Evolutionary conservation across 2,329 filamentous ascomycete genomes (phyloP).

Genomic region (Penicillium sclerotiorum): DNA sequence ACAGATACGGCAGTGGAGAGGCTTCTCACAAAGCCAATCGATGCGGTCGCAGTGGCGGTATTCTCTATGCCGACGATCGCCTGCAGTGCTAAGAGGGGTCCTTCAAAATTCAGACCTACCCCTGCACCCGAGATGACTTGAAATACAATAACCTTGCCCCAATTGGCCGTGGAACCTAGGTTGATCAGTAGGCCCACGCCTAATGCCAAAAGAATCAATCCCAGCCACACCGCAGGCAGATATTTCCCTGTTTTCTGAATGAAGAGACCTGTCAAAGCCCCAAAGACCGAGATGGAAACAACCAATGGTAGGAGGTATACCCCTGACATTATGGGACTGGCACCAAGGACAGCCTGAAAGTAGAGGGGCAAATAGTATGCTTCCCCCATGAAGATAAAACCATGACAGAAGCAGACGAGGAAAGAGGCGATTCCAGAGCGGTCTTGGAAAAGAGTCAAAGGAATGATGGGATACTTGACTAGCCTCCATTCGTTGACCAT

Average conservation of each 20-base stretch:
- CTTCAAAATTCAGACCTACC: slow-evolving; percentile 57
- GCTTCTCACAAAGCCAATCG: slow-evolving; percentile 58
- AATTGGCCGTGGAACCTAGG: slow-evolving; percentile 49
- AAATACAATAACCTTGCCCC: slow-evolving; percentile 37
- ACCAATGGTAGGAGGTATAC: slow-evolving; percentile 69
- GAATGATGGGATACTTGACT: slow-evolving; percentile 74
- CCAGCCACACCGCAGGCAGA: slow-evolving; percentile 56
- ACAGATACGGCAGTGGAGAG: slow-evolving; percentile 57
- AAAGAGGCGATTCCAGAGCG: slow-evolving; percentile 64
- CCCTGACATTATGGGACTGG: slow-evolving; percentile 65
- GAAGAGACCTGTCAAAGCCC: slow-evolving; percentile 62
- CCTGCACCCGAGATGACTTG: slow-evolving; percentile 57
- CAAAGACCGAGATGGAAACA: slow-evolving; percentile 62
- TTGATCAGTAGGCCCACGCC: slow-evolving; percentile 63
- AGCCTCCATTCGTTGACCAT: slow-evolving; percentile 69
- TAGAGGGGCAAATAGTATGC: slow-evolving; percentile 77
- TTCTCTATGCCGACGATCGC: slow-evolving; percentile 25
- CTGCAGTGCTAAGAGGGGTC: slow-evolving; percentile 59
- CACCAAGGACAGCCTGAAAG: slow-evolving; percentile 68
- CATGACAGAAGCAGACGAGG: slow-evolving; percentile 65
- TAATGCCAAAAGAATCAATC: slow-evolving; percentile 57
- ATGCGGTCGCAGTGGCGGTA: slow-evolving; percentile 59
- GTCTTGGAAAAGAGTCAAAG: slow-evolving; percentile 64
- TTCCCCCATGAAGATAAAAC: slow-evolving; percentile 68
- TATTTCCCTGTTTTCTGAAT: slow-evolving; percentile 68